Conservation (phyloP, 139 green algal species). For the Medakamo hakoo region DNA sequence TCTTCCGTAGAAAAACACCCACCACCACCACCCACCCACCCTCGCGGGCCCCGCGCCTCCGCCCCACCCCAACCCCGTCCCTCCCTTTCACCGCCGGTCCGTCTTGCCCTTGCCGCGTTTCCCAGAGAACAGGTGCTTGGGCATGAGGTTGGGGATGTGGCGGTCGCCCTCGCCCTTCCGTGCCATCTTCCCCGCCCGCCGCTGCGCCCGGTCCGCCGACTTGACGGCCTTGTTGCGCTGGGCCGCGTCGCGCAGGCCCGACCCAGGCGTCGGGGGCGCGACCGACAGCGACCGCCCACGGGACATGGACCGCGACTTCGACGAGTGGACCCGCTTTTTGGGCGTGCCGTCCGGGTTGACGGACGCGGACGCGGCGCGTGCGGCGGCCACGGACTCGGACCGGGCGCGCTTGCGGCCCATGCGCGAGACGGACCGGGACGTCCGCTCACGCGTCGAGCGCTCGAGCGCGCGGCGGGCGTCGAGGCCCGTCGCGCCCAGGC, state of each 20-base stretch:
- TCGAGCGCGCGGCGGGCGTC: conserved; percentile 62
- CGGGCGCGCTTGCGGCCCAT: conserved; percentile 49
- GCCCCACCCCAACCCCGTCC: too few relatives aligned
- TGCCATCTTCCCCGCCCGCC: conserved; percentile 42
- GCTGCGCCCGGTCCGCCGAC: conserved; percentile 67
- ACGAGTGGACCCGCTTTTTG: conserved; percentile 70
- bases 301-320: conserved; percentile 70
- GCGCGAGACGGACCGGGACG: conserved; percentile 19
- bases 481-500: conserved; percentile 66
- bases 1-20: too few relatives aligned
- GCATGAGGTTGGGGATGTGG: conserved; percentile 61
- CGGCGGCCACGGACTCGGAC: conserved; percentile 12
- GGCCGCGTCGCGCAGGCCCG: conserved; percentile 59
- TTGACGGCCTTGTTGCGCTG: conserved; percentile 76
- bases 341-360: conserved; percentile 26
- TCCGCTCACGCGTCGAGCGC: conserved; percentile 26
- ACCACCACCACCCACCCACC: too few relatives aligned
- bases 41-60: too few relatives aligned
- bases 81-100: conserved; percentile 41
- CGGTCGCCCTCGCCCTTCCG: conserved; percentile 50
- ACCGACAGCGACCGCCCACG: conserved; percentile 46
- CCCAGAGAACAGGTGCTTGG: conserved; percentile 93
- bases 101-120: conserved; percentile 68
- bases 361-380: conserved; percentile 24
- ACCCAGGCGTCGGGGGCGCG: conserved; percentile 21